A percentile compares a stretch with the other conserved stretches of the same genome.
phyloP scores from a whole-genome alignment of 2,329 filamentous ascomycete species.

The Daldinia eschscholtzii region DNA sequence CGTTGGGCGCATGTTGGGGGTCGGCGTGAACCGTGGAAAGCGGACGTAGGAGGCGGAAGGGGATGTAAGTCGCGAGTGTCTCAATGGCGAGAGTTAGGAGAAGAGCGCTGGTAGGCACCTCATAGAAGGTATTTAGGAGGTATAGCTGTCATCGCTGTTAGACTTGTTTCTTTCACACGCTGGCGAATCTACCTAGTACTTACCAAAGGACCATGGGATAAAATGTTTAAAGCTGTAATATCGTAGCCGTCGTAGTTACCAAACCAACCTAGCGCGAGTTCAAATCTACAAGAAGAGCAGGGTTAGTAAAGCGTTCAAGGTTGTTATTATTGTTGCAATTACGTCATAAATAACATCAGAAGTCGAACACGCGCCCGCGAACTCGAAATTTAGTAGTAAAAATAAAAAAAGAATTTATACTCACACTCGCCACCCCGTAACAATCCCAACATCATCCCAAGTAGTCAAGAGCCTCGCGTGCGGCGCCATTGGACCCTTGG shows the following conservation, averaged over 20 bases:
- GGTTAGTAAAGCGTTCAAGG: conserved; percentile 20
- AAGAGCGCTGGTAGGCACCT: conserved; percentile 71
- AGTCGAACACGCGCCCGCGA: background rate
- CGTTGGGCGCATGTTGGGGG: conserved; percentile 67
- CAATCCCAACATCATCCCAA: conserved; percentile 69
- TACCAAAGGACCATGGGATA: conserved; percentile 81
- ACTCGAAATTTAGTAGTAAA: background rate
- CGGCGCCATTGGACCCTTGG: conserved; percentile 73
- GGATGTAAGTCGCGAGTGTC: conserved; percentile 74
- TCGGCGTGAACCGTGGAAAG: conserved; percentile 73
- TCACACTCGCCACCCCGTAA: conserved; percentile 68
- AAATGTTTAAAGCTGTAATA: conserved; percentile 72
- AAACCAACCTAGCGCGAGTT: conserved; percentile 80
- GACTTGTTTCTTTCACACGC: conserved; percentile 12
- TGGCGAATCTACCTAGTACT: conserved; percentile 51
- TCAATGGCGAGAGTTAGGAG: conserved; percentile 75
- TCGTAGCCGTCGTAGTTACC: conserved; percentile 80
- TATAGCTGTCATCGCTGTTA: conserved; percentile 66
- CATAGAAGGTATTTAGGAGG: conserved; percentile 83
- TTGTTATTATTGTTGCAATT: conserved; percentile 57
- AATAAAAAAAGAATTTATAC: conserved; percentile 47
- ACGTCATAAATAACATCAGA: conserved; percentile 25
- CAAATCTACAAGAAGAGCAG: conserved; percentile 68
- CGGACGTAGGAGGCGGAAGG: conserved; percentile 80
- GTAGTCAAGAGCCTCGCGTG: conserved; percentile 74